Percentiles rank a stretch among this genome's conserved stretches.
Conservation (phyloP, 2,329 filamentous ascomycete genomes). For the Boeremia lycopersici region DNA sequence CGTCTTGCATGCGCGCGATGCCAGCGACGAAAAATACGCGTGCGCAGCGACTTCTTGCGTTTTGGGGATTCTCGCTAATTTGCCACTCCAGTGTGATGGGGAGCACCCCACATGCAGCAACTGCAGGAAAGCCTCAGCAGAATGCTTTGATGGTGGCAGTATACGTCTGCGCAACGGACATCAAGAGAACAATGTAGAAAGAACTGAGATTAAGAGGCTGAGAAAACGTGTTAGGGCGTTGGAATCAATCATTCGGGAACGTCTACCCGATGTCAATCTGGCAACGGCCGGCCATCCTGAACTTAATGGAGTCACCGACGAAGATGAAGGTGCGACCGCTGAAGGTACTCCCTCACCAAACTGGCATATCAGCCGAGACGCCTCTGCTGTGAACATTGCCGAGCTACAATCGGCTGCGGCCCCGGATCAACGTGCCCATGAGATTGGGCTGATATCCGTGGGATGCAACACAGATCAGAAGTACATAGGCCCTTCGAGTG, state of each 20-base stretch:
- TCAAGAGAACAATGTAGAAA: neutral
- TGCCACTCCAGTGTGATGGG: constrained; percentile 16
- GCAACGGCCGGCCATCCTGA: neutral
- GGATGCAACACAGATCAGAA: constrained; percentile 55
- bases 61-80: neutral
- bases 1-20: constrained; percentile 22
- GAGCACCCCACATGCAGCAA: constrained; percentile 18
- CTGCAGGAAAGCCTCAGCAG: constrained; percentile 16
- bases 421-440: constrained; percentile 43
- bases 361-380: neutral
- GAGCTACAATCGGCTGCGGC: neutral
- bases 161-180: constrained; percentile 10
- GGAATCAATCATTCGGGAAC: constrained; percentile 20
- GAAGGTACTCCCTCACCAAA: neutral
- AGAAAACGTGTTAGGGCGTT: constrained; percentile 17
- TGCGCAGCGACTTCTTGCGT: neutral
- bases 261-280: constrained; percentile 18
- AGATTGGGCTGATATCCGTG: constrained; percentile 60
- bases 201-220: constrained; percentile 1
- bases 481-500: constrained; percentile 63
- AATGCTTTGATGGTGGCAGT: constrained; percentile 22
- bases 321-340: neutral
- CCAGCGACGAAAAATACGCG: constrained; percentile 23
- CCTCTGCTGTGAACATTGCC: neutral
- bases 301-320: neutral